Evolutionary conservation across 805 yeast genomes (phyloP).

Genomic region (Saccharomycopsis oosterbeekiorum): DNA sequence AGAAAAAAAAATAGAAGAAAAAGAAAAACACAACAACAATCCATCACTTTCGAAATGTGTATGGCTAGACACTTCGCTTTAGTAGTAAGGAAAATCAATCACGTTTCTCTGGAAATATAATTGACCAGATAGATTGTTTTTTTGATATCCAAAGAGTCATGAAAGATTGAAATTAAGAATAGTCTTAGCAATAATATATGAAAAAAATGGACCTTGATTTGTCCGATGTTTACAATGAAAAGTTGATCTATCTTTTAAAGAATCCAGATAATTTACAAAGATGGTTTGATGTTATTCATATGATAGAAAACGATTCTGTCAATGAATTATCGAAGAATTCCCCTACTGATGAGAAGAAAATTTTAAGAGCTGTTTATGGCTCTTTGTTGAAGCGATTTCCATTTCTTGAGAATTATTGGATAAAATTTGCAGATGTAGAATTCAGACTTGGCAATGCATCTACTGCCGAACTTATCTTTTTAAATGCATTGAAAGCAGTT

Average conservation of each 20-base stretch:
- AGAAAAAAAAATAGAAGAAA: no score
- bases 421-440: slow-evolving; percentile 41
- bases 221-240: slow-evolving; percentile 1
- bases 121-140: no score
- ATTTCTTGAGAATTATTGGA: slow-evolving; percentile 44
- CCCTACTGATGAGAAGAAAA: slow-evolving; percentile 23
- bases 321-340: slow-evolving; percentile 30
- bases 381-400: slow-evolving; percentile 41
- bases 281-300: slow-evolving; percentile 31
- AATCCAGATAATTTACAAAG: slow-evolving; percentile 28
- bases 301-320: slow-evolving; percentile 25
- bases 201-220: background rate
- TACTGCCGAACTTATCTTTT: slow-evolving; percentile 29
- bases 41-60: no score
- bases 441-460: slow-evolving; percentile 35
- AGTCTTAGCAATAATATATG: no score
- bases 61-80: no score
- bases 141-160: no score
- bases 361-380: slow-evolving; percentile 32
- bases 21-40: no score
- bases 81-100: no score
- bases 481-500: slow-evolving; percentile 30
- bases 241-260: slow-evolving; percentile 12
- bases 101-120: no score
- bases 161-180: no score